Evolutionary conservation across 805 yeast genomes (phyloP), one percentile per base, ranked within the genome.

Genomic region (Schizosaccharomyces octosporus): DNA sequence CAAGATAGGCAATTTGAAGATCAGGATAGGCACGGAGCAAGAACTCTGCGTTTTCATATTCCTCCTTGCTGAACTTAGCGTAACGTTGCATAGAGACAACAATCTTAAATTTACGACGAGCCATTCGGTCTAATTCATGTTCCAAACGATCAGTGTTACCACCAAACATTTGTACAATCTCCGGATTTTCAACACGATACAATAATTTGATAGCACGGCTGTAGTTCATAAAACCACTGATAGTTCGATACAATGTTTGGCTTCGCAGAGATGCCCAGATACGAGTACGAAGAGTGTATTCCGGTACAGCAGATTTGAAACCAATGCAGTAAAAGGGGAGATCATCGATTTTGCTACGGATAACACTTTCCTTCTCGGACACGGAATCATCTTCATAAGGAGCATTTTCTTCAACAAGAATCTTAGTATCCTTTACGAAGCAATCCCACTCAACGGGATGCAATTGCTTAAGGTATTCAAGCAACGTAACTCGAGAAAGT

Each of bases 381-480:
- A 51, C 4, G 3, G 57, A 24, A 62, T 74, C 70, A 64, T 72
- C 72, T 60, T 74, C 76, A 36, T 70, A 72, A 48, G 73, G 72
- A 67, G 90, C 90, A 65, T 93, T 84, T 74, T 89, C 96, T 73
- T 88, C 95, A 59, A 97, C 96, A 69, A 90, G 76, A 69, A 88
- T 84, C 78, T 87, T 87, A 60, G 97, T 89, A 74, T 90, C 98
- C 73, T 86, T 87, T 59, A 93, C 96, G 69, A 93, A 90, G 75
- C 95, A 87, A 65, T 85, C 90, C 98, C 98, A 93, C 75, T 90
- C 98, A 64, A 85, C 84, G 48, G 97, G 96, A 72, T 90, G 95
- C 65, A 90, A 78, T 74, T 87, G 95, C 74, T 90, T 90, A 75
- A 90, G 79, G 71, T 90, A 90, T 74, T 93, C 98, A 67, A 90